Base-by-base conservation (phyloP, 176 grass and related monocot genomes). In the Eragrostis nindensis region DNA sequence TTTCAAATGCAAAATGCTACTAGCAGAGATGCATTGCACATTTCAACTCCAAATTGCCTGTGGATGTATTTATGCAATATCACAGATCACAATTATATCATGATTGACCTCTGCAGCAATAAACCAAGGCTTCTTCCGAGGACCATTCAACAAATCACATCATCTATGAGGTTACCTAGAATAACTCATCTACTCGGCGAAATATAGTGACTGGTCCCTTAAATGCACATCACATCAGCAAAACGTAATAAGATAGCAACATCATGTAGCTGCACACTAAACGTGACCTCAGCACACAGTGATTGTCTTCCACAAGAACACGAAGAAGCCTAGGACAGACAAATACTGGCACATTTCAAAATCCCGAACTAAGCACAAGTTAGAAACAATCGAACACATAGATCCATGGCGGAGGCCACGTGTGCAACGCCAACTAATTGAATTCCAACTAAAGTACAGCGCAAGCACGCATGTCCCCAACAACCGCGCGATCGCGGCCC, bases 161-260 rank as follows among this genome's bases (percentile, higher is more conserved):
- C n/a, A 70, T 59, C 38, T 29, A 80, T 19, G 4, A 77, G 73
- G 39, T 59, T 27, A 21, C 12, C 63, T 32, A 19, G 11, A 54
- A 89, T 39, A 65, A 49, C 73, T 53, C 27, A 75, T 24, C 44
- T 22, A 65, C 39, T 53, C 7, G 0, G 11, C 64, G 64, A 81
- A 65, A 65, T 59, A 68, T 42, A 68, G 44, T 40, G 75, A 80
- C 2, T 36, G 14, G 12, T 50, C 52, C 61, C 52, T 21, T n/a
- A 39, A 7, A 84, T 64, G 5, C 62, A 88, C 62, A 77, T 66
- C 46, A 87, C 38, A 44, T 54, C 52, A 61, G 40, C 14, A 12
- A 12, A 49, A 57, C 29, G 9, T 66, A 79, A 73, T 16, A n/a
- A 25, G 3, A 11, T 56, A 50, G 6, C 46, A 43, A 39, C 10